Evolutionary conservation across 306 rosid species (phyloP).

Genomic region (Rubus idaeus): DNA sequence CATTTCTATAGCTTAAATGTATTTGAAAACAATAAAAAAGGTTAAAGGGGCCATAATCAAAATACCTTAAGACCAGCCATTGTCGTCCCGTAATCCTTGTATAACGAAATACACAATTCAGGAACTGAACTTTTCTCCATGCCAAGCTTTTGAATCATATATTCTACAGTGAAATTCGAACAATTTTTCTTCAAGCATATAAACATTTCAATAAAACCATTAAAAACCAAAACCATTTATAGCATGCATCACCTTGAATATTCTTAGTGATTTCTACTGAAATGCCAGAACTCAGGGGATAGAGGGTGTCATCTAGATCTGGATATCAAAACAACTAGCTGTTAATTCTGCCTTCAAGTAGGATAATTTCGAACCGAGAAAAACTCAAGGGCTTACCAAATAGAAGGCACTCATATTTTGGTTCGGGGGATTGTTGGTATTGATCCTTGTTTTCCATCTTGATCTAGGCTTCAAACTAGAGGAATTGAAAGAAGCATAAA

Average conservation of each 20-base stretch:
- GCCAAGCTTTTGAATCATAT: slow-evolving; percentile 69
- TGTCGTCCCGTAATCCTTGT: slow-evolving; percentile 81
- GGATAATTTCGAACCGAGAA: not conserved
- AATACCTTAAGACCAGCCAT: slow-evolving; percentile 91
- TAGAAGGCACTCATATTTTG: slow-evolving; percentile 74
- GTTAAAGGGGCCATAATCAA: not conserved
- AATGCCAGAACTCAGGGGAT: slow-evolving; percentile 71
- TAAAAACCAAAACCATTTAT: not conserved
- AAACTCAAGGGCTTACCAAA: slow-evolving; percentile 49
- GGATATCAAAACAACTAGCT: slow-evolving; percentile 25
- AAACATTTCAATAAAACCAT: not conserved
- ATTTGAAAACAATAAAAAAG: slow-evolving; percentile 4
- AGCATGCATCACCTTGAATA: slow-evolving; percentile 54
- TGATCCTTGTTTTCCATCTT: slow-evolving; percentile 65
- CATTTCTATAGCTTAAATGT: not conserved
- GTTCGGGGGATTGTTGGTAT: slow-evolving; percentile 37
- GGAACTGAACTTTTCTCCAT: slow-evolving; percentile 60
- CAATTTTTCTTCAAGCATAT: not conserved
- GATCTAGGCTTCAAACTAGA: slow-evolving; percentile 14
- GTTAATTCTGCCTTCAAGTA: not conserved
- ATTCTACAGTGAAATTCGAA: slow-evolving; percentile 40
- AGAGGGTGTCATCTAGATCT: slow-evolving; percentile 96
- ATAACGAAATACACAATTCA: slow-evolving; percentile 49
- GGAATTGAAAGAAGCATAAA: not conserved
- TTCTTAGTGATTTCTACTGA: slow-evolving; percentile 53